A percentile compares a stretch with the other conserved stretches of the same genome.
Conservation (phyloP, 2,329 filamentous ascomycete species). For the Colletotrichum sp. region DNA sequence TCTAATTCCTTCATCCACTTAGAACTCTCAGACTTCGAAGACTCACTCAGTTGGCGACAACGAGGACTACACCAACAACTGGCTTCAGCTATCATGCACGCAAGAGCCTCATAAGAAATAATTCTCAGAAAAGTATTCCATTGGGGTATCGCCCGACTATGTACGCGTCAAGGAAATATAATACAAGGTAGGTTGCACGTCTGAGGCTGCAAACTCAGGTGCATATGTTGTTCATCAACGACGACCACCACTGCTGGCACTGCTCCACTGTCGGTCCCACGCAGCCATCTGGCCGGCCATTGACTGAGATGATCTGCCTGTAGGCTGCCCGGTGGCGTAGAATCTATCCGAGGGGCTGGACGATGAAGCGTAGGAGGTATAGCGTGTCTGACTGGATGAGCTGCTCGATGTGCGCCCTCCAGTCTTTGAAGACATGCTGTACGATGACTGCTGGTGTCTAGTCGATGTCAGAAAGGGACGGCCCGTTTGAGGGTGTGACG, state of each 20-base stretch:
- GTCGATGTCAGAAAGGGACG: background rate
- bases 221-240: background rate
- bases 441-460: conserved; percentile 3
- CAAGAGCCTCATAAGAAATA: background rate
- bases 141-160: background rate
- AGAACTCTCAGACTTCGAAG: background rate
- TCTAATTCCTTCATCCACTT: background rate
- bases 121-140: background rate
- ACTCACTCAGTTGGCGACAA: background rate
- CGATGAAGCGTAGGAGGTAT: background rate
- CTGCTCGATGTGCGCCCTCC: background rate
- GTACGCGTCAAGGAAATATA: background rate
- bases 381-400: background rate
- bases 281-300: background rate
- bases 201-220: background rate
- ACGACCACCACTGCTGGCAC: background rate
- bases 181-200: background rate
- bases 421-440: conserved; percentile 9
- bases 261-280: background rate
- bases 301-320: background rate
- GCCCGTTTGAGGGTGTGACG: background rate
- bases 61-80: background rate
- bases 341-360: background rate
- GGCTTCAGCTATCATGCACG: background rate
- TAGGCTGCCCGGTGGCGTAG: conserved; percentile 3